These are phyloP conservation scores for Acacia confusa DNA, from an alignment of 306 rosid genomes.

Conservation along the genomic window DNA sequence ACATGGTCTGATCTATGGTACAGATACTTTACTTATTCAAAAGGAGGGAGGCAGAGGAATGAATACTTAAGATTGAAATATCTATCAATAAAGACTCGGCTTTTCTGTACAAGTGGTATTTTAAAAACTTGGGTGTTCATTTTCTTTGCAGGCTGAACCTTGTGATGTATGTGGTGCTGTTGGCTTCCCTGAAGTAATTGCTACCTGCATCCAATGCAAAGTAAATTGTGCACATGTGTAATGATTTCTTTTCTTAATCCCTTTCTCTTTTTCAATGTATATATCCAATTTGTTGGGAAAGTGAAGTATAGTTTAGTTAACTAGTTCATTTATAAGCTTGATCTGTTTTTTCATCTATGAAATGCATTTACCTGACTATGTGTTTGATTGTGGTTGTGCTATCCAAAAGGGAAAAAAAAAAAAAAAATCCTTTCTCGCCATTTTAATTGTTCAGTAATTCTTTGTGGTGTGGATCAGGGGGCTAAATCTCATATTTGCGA, in stretches of 20 bases:
- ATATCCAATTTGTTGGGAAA: slow-evolving; percentile 14
- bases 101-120: slow-evolving; percentile 11
- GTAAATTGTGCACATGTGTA: slow-evolving; percentile 52
- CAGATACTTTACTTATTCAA: not conserved
- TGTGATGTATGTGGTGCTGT: slow-evolving; percentile 59
- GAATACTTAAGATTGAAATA: not conserved
- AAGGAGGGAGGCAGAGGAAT: not conserved
- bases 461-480: not conserved
- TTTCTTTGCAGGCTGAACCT: slow-evolving; percentile 46
- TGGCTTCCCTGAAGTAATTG: slow-evolving; percentile 40
- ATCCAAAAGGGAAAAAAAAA: not conserved
- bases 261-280: slow-evolving; percentile 19
- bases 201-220: slow-evolving; percentile 54
- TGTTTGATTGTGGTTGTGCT: not conserved
- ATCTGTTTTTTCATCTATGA: slow-evolving; percentile 11
- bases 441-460: slow-evolving; percentile 14
- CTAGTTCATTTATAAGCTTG: not conserved
- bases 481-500: not conserved
- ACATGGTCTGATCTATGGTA: not conserved
- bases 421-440: not conserved
- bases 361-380: not conserved
- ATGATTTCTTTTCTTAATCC: slow-evolving; percentile 29
- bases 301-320: not conserved
- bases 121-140: slow-evolving; percentile 16
- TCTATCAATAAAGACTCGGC: not conserved